phyloP scores from a whole-genome alignment of 2,329 filamentous ascomycete genomes.

The Claviceps spartinae region DNA sequence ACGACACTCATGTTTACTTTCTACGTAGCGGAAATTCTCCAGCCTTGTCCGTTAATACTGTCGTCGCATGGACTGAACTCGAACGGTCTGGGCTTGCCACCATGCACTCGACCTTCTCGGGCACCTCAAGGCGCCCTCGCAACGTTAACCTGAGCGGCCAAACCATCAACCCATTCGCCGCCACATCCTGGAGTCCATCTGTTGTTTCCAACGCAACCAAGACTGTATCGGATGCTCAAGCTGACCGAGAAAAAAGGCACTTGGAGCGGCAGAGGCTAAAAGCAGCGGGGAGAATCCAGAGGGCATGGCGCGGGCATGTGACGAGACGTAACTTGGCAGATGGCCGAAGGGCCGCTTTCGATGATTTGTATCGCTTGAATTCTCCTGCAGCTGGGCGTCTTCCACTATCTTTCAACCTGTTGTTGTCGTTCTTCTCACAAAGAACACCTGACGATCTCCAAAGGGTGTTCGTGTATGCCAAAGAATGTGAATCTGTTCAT shows the following conservation, averaged over 20 bases:
- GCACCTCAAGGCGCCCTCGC: conserved; percentile 68
- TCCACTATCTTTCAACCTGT: conserved; percentile 29
- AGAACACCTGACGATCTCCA: conserved; percentile 31
- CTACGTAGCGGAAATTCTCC: not conserved
- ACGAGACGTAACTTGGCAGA: conserved; percentile 45
- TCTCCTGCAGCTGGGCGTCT: conserved; percentile 23
- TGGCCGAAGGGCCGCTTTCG: conserved; percentile 47
- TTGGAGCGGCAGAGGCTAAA: conserved; percentile 65
- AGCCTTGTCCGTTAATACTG: not conserved
- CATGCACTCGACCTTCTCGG: conserved; percentile 92
- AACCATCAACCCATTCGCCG: conserved; percentile 64
- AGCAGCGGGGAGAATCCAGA: conserved; percentile 62
- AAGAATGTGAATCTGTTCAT: conserved; percentile 26
- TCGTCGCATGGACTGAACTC: not conserved
- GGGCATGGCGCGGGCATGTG: conserved; percentile 66
- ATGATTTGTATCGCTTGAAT: conserved; percentile 35
- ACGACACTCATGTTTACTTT: not conserved
- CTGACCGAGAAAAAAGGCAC: conserved; percentile 69
- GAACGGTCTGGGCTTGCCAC: conserved; percentile 4
- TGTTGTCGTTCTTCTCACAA: conserved; percentile 36
- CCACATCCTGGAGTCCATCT: conserved; percentile 42
- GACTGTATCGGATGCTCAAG: conserved; percentile 73
- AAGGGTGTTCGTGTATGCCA: conserved; percentile 32
- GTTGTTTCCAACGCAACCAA: conserved; percentile 54
- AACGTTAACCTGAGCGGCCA: conserved; percentile 92